These are phyloP conservation scores for Arxiozyma telluris DNA, from an alignment of 1,139 yeast genomes.

Conservation along the genomic window DNA sequence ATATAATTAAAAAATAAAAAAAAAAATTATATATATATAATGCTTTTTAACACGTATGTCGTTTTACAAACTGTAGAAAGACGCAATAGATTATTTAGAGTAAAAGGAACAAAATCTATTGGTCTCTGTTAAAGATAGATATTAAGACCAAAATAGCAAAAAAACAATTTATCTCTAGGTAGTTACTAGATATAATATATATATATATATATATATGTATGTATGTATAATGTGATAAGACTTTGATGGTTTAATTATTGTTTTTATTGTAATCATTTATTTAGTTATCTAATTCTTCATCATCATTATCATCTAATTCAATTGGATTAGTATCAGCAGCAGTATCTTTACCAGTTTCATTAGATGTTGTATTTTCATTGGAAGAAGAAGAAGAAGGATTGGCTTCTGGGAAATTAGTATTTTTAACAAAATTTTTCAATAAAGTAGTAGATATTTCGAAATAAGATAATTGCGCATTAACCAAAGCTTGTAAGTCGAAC, in stretches of 20 bases:
- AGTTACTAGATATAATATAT: background rate
- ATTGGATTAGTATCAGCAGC: conserved; percentile 1
- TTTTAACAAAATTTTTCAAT: conserved; percentile 48
- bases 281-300: background rate
- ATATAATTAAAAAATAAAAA: too few relatives aligned
- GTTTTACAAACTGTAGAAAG: too few relatives aligned
- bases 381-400: conserved; percentile 1
- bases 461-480: conserved; percentile 74
- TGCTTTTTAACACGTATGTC: too few relatives aligned
- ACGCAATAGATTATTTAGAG: too few relatives aligned
- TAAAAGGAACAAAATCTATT: too few relatives aligned
- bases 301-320: conserved; percentile 1
- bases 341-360: background rate
- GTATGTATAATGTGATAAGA: too few relatives aligned
- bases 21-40: too few relatives aligned
- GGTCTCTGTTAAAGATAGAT: background rate
- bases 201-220: too few relatives aligned
- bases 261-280: too few relatives aligned
- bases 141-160: background rate
- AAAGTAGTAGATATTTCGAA: conserved; percentile 70
- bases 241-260: too few relatives aligned
- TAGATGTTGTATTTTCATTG: background rate
- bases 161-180: background rate
- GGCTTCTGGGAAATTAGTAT: conserved; percentile 1
- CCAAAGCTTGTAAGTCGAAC: conserved; percentile 58